Base-by-base conservation (phyloP, 2,329 filamentous ascomycete species). In the Alternaria rosae region DNA sequence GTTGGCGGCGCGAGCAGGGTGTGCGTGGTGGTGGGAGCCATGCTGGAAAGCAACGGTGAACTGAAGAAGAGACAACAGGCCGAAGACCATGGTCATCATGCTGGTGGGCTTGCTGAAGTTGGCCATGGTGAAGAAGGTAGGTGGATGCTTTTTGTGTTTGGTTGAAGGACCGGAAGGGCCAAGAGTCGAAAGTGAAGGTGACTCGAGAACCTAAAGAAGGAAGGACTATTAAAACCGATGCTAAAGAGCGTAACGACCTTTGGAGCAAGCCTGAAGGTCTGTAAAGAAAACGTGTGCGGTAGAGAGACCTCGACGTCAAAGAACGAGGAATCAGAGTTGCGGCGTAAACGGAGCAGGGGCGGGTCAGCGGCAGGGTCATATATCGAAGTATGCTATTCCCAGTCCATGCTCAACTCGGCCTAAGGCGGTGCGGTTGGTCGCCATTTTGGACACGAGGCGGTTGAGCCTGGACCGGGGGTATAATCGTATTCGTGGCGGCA, bases 241-340 rank as follows among this genome's bases (percentile, higher is more conserved):
- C 59, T 70, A 78, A 78, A 72, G 76, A 78, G 73, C 61, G 76
- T 65, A 70, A 75, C 71, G 76, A 77, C 75, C 65, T 71, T 44
- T 53, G 73, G 72, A 72, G 59, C 44, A 53, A 63, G 61, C 69
- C 75, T 70, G 62, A 69, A 70, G 68, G 74, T 75, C 74, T 74
- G 59, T 26, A 68, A 67, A 67, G 69, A 68, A 67, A 61, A 64
- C 59, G 59, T 44, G 23, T 54, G 62, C 62, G 50, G 57, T 62
- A 64, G 65, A 67, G 65, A 67, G 69, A 72, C 67, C 69, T 70
- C 73, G 65, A 75, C 62, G 73, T 72, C 67, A 59, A 64, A 60
- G 63, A 72, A 66, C 64, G 68, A 71, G 67, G 72, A 67, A 76
- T 73, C 75, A 72, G 61, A 74, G 65, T 54, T 65, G 70, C 65